Evolutionary conservation across 768 basidiomycete genomes (phyloP).

Genomic region (Boletellus sp.): DNA sequence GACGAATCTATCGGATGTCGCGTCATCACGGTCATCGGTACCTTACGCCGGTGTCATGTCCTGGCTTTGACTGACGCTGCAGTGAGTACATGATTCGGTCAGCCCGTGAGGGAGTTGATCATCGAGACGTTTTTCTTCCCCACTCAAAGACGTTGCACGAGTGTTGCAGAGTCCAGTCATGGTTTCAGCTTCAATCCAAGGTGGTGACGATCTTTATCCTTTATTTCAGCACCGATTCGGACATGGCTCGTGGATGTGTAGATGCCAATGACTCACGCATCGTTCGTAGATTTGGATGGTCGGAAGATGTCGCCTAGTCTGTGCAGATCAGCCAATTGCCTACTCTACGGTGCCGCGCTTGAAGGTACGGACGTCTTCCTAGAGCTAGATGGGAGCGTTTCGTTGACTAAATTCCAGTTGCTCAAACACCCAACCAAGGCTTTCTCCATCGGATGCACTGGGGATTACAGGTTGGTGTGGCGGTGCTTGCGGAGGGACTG

Average conservation of each 20-base stretch:
- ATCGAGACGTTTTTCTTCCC: slow-evolving; percentile 5
- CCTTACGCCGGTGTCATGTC: slow-evolving; percentile 5
- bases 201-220: background rate
- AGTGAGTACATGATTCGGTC: background rate
- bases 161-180: background rate
- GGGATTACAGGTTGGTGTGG: background rate
- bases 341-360: background rate
- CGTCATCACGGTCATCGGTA: slow-evolving; percentile 2
- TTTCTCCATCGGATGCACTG: background rate
- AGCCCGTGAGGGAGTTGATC: background rate
- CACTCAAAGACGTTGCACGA: slow-evolving; percentile 7
- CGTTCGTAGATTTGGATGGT: background rate
- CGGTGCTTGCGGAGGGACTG: background rate
- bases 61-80: background rate
- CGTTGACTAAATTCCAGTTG: background rate
- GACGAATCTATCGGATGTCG: too few relatives aligned
- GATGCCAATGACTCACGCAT: slow-evolving; percentile 3
- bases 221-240: slow-evolving; percentile 3
- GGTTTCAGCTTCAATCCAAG: background rate
- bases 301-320: slow-evolving; percentile 1
- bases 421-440: background rate
- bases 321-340: background rate
- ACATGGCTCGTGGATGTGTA: background rate
- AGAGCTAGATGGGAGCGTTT: slow-evolving; percentile 4
- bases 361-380: slow-evolving; percentile 4